Conservation (phyloP, 371 early-diverging fungal genomes). For the Mucor ambiguus region DNA sequence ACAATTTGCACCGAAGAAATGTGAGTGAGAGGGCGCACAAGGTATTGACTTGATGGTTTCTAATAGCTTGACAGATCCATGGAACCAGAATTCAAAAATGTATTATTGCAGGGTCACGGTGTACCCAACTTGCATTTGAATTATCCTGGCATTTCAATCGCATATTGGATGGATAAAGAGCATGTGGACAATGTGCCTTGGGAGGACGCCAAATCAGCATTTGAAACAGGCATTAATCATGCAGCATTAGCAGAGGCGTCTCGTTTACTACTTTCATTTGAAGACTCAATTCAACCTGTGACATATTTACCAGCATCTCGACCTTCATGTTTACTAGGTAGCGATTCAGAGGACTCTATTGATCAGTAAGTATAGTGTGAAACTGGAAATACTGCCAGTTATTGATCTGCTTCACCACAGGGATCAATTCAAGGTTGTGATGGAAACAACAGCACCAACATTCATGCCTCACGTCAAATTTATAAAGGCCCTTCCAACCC, state of each 20-base stretch:
- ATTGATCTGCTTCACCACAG: conserved; percentile 8
- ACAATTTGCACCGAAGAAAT: conserved; percentile 42
- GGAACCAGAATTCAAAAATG: conserved; percentile 32
- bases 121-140: conserved; percentile 53
- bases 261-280: conserved; percentile 39
- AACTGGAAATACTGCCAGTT: conserved; percentile 16
- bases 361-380: background rate
- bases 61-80: background rate
- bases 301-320: conserved; percentile 32
- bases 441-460: conserved; percentile 30
- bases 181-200: conserved; percentile 40
- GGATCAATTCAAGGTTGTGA: conserved; percentile 34
- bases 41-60: background rate
- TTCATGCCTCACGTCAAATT: conserved; percentile 38
- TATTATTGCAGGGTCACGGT: conserved; percentile 59
- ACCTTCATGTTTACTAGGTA: conserved; percentile 30
- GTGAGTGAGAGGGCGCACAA: conserved; percentile 25
- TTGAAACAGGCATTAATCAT: conserved; percentile 18
- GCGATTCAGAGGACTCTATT: conserved; percentile 37
- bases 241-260: conserved; percentile 17
- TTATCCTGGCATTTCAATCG: conserved; percentile 57
- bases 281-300: conserved; percentile 33
- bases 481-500: conserved; percentile 28
- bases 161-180: conserved; percentile 55
- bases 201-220: conserved; percentile 31